Conservation (phyloP, 495 filamentous ascomycete species). For the Pseudoneurospora amorphoporcata region DNA sequence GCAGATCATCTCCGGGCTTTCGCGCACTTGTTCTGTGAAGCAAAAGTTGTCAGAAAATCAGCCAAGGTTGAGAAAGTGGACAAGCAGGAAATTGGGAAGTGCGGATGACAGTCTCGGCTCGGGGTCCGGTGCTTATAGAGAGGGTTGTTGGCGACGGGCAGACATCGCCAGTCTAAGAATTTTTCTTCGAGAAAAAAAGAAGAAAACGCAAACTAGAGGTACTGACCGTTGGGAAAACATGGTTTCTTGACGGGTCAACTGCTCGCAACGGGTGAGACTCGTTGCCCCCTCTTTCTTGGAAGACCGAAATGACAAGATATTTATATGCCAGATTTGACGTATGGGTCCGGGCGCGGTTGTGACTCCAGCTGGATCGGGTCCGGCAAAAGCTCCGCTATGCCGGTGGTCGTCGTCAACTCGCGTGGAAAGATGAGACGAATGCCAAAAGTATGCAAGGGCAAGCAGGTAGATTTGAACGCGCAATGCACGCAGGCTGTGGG, state of each 20-base stretch:
- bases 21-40: conserved; percentile 62
- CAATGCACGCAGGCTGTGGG: not conserved
- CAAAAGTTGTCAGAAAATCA: conserved; percentile 17
- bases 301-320: not conserved
- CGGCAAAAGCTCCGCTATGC: not conserved
- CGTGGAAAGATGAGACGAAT: not conserved
- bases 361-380: not conserved
- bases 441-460: not conserved
- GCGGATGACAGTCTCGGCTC: not conserved
- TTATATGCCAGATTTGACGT: not conserved
- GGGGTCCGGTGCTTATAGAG: not conserved
- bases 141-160: not conserved
- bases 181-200: not conserved
- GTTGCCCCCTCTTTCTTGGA: not conserved
- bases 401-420: not conserved
- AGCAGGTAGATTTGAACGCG: not conserved
- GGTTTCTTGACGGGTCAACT: conserved; percentile 7
- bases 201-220: not conserved
- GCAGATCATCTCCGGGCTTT: conserved; percentile 77
- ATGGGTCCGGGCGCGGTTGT: not conserved
- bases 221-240: conserved; percentile 33
- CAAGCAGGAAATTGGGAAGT: not conserved
- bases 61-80: not conserved
- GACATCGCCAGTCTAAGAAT: not conserved
- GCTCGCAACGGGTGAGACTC: not conserved